Base-by-base conservation (phyloP, 1,139 yeast species). In the Taphrina confusa region DNA sequence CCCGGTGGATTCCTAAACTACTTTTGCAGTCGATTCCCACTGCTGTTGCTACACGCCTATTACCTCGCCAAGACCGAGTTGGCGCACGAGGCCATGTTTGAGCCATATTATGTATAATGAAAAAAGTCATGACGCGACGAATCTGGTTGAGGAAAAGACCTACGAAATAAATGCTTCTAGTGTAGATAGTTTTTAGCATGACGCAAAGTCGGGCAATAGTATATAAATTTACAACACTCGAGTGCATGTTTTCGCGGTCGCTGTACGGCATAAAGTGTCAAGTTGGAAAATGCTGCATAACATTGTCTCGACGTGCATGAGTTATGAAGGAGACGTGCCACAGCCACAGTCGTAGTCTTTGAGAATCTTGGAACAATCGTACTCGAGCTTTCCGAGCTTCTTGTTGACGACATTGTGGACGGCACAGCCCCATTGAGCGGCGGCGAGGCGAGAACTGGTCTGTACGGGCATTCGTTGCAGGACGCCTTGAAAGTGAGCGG, bases 311-410 rank as follows among this genome's bases (percentile, higher is more conserved):
- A n/a, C n/a, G n/a, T n/a, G n/a, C n/a, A n/a, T n/a, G n/a, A n/a
- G n/a, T n/a, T n/a, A n/a, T n/a, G n/a, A n/a, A n/a, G n/a, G n/a
- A n/a, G n/a, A n/a, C n/a, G 47, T 8, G 1, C 58, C 96, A 74
- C 98, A 92, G 0, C 98, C 98, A 76, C 98, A 92, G 68, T 90
- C 95, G 72, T 92, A 92, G 72, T 88, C 94, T 68, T 88, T 96
- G 63, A 88, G 76, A 60, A 92, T 85, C 9, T 80, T 83, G 1
- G 87, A 78, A 71, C 98, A 92, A 71, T 92, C 97, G 71, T 89
- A 92, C 18, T 77, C 76, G 0, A 80, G 82, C 68, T 92, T 90
- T 3, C 77, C 76, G 57, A 92, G 78, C 56, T 86, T 75, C 63
- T 81, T 82, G 71, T 92, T 92, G 34, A 91, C 97, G 64, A 79